A percentile compares a stretch with the other conserved stretches of the same genome.
Conservation (phyloP, 441 rosid genomes). For the Mallotus japonicus region DNA sequence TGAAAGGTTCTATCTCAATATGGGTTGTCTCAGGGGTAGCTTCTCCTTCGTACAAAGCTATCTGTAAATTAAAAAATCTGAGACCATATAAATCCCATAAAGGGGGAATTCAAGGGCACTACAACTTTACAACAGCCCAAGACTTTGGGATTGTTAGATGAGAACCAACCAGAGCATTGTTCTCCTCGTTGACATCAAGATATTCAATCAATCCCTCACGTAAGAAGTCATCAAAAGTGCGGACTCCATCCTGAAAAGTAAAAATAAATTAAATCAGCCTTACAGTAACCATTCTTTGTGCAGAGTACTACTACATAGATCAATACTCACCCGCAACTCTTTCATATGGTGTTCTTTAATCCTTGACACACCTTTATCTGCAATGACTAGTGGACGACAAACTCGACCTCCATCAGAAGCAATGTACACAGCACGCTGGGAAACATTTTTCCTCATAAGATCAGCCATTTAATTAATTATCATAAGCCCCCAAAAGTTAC, state of each 20-base stretch:
- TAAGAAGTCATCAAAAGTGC: constrained; percentile 87
- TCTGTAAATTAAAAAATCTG: constrained; percentile 44
- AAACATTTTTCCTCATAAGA: constrained; percentile 15
- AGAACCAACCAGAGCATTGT: constrained; percentile 82
- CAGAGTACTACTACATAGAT: constrained; percentile 23
- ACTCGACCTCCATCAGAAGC: constrained; percentile 99
- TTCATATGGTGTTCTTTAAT: constrained; percentile 90
- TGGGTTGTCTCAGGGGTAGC: constrained; percentile 77
- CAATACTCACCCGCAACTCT: constrained; percentile 66
- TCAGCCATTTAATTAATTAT: background rate
- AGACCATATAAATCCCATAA: constrained; percentile 17
- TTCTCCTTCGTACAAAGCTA: constrained; percentile 86
- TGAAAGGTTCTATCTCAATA: constrained; percentile 97
- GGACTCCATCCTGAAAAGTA: constrained; percentile 69
- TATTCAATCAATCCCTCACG: constrained; percentile 89
- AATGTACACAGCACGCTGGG: constrained; percentile 79
- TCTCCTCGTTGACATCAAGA: constrained; percentile 99
- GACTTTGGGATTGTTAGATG: constrained; percentile 5
- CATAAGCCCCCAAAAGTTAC: background rate
- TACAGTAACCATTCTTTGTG: constrained; percentile 12
- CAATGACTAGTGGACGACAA: constrained; percentile 98
- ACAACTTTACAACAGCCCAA: constrained; percentile 2
- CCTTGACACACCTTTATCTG: constrained; percentile 90
- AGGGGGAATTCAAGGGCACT: too few relatives aligned
- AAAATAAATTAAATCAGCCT: constrained; percentile 30